Conservation (phyloP, 768 basidiomycete species). For the Lanmaoa pseudosensibilis region DNA sequence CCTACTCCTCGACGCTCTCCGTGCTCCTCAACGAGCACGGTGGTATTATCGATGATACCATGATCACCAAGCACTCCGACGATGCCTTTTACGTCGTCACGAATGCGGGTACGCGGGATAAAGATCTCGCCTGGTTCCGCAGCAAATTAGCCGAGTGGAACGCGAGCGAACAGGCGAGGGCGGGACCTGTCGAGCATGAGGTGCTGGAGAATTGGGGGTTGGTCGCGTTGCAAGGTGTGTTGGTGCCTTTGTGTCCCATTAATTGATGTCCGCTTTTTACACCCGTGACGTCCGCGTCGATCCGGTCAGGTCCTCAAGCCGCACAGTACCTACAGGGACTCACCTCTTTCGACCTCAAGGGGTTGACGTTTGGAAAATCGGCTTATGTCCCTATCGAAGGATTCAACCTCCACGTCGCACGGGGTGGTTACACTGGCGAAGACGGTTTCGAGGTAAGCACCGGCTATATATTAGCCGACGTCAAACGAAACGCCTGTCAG, state of each 20-base stretch:
- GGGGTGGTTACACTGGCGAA: slow-evolving; percentile 97
- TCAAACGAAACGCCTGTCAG: slow-evolving; percentile 38
- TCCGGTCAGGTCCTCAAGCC: slow-evolving; percentile 68
- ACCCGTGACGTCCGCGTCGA: neutral
- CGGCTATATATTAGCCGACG: neutral
- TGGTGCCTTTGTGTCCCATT: too few species aligned
- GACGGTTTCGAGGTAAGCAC: slow-evolving; percentile 87
- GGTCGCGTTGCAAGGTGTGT: slow-evolving; percentile 82
- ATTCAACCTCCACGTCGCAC: slow-evolving; percentile 72
- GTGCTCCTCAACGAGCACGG: slow-evolving; percentile 86
- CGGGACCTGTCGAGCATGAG: slow-evolving; percentile 75
- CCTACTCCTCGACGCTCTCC: slow-evolving; percentile 81
- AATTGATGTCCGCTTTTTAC: too few species aligned
- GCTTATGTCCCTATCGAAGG: slow-evolving; percentile 74
- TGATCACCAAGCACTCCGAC: slow-evolving; percentile 81
- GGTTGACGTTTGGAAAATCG: slow-evolving; percentile 82
- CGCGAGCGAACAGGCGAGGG: slow-evolving; percentile 43
- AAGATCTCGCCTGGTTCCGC: slow-evolving; percentile 78
- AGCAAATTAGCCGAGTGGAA: slow-evolving; percentile 80
- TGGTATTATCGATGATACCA: slow-evolving; percentile 95
- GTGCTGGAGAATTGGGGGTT: slow-evolving; percentile 84
- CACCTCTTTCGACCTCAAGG: slow-evolving; percentile 70
- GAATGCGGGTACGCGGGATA: slow-evolving; percentile 84
- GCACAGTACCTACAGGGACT: slow-evolving; percentile 76
- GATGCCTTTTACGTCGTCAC: slow-evolving; percentile 94